Base-by-base conservation (phyloP, 1,284 basidiomycete species). In the Termitomyces sp. region DNA sequence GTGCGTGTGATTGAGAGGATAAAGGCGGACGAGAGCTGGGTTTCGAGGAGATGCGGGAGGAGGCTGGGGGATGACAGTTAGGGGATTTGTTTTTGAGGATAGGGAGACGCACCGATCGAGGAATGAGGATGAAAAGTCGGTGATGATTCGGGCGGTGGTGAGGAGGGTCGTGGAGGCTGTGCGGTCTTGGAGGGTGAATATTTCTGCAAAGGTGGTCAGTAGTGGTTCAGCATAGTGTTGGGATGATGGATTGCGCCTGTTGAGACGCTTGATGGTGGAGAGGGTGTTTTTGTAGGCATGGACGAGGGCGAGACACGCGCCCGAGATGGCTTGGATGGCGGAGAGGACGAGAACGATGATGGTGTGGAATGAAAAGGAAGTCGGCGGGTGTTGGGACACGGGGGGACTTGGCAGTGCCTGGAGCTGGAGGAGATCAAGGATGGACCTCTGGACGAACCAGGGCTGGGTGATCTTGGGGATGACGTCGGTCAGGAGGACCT, bases 391-490 rank as follows among this genome's bases (percentile, higher is more conserved):
- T n/a, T n/a, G n/a, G n/a, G n/a, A n/a, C n/a, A n/a, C 10, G 28
- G n/a, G n/a, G 15, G 8, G 38, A 30, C 58, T 49, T 57, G 50
- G 55, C 53, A 58, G 58, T 33, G 67, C 67, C 28, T 71, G 73
- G 50, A 69, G 62, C 17, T 76, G 72, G 26, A 92, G 66, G 8
- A 83, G 68, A 63, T 85, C 81, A 33, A 90, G 71, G 8, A 88
- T 75, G 5, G 76, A 65, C 65, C 78, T 83, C 50, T 92, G 80
- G 39, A 92, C 78, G 66, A 92, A 92, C 89, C 89, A 92, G 0
- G 91, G 89, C 65, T 92, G 86, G 5, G 82, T 80, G 39, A 92
- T 67, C 59, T 79, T 82, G 26, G 83, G 83, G 26, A 91, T 71
- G 12, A 83, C 83, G 49, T 77, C 75, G 57, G n/a, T n/a, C n/a